phyloP scores from a whole-genome alignment of 2,329 filamentous ascomycete genomes.

The Corniculantispora saksenae region DNA sequence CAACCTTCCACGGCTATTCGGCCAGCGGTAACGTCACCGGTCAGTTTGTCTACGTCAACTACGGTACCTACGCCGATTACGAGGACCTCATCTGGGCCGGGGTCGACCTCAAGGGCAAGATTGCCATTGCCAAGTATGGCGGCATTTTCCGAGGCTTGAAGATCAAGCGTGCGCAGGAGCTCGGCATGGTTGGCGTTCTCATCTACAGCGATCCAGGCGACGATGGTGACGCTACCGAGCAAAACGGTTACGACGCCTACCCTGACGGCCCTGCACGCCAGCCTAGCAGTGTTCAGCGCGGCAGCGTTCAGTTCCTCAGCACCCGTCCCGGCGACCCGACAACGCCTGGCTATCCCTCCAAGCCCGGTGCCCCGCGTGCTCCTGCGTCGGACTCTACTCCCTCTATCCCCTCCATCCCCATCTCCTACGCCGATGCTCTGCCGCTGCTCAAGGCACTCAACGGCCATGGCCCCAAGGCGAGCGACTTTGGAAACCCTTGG shows the following conservation, averaged over 20 bases:
- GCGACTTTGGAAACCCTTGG: conserved; percentile 60
- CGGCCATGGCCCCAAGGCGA: conserved; percentile 69
- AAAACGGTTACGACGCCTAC: conserved; percentile 77
- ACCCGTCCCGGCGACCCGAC: conserved; percentile 75
- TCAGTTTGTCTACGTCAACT: conserved; percentile 86
- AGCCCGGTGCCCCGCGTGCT: conserved; percentile 78
- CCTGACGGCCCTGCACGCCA: conserved; percentile 85
- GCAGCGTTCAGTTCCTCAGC: conserved; percentile 81
- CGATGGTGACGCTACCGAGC: conserved; percentile 78
- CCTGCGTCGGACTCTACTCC: conserved; percentile 72
- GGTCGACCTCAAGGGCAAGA: conserved; percentile 77
- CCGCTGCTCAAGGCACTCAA: conserved; percentile 78
- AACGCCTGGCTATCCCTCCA: conserved; percentile 90
- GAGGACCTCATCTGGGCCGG: conserved; percentile 77
- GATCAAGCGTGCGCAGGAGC: conserved; percentile 86
- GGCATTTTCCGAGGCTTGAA: conserved; percentile 87
- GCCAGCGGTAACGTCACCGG: conserved; percentile 89
- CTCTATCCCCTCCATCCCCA: conserved; percentile 77
- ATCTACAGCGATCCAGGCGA: conserved; percentile 89
- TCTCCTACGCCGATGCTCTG: conserved; percentile 75
- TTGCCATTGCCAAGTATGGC: conserved; percentile 84
- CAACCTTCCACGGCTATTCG: conserved; percentile 94
- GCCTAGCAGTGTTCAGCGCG: conserved; percentile 85
- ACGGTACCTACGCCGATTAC: conserved; percentile 83
- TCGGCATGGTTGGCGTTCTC: conserved; percentile 83